These are phyloP conservation scores for Aspergillus chevalieri DNA, from an alignment of 2,329 filamentous ascomycete species.

Conservation along the genomic window DNA sequence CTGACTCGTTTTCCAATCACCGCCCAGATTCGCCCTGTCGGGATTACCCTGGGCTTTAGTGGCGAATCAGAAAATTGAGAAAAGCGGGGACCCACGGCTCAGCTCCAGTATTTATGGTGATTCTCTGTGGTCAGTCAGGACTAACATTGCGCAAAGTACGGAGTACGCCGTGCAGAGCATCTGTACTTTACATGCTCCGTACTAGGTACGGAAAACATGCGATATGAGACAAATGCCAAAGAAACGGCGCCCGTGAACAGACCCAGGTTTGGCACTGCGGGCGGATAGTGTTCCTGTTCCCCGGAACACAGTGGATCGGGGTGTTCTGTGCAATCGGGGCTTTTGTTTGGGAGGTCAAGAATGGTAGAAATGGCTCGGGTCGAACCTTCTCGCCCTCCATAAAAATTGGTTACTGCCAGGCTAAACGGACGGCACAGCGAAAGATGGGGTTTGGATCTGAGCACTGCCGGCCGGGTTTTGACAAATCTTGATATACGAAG, in stretches of 20 bases:
- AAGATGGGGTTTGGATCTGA: neutral
- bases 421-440: neutral
- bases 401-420: neutral
- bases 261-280: too few species aligned
- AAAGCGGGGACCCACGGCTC: constrained; percentile 16
- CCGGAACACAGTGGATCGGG: constrained; percentile 3
- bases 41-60: constrained; percentile 11
- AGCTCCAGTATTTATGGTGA: constrained; percentile 10
- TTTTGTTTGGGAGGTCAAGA: neutral
- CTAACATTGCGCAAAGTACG: too few species aligned
- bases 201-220: too few species aligned
- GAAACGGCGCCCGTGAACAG: too few species aligned
- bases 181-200: too few species aligned
- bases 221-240: too few species aligned
- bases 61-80: constrained; percentile 12
- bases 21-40: constrained; percentile 6
- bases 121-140: neutral
- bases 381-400: neutral
- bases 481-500: neutral
- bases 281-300: too few species aligned
- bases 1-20: constrained; percentile 13
- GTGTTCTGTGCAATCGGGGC: neutral
- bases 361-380: neutral
- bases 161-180: too few species aligned
- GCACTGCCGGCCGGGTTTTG: neutral